These are phyloP conservation scores for Paspalum notatum DNA, from an alignment of 176 grass and related monocot genomes.

Conservation along the genomic window DNA sequence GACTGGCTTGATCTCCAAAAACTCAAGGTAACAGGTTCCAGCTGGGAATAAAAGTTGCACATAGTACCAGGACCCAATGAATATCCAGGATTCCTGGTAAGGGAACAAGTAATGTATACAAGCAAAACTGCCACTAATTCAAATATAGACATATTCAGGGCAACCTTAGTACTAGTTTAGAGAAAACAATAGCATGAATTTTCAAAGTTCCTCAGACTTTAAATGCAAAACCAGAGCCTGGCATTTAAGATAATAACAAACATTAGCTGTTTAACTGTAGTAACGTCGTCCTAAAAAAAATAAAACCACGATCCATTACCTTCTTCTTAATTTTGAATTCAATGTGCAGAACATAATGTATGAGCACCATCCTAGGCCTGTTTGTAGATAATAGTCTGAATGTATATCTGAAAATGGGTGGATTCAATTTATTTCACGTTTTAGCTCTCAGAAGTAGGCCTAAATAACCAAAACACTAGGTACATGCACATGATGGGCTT, in stretches of 20 bases:
- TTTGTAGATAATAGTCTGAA: background rate
- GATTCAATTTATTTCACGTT: conserved; percentile 8
- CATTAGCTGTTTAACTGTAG: background rate
- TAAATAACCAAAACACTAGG: conserved; percentile 21
- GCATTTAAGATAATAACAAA: conserved; percentile 17
- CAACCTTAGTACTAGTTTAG: conserved; percentile 7
- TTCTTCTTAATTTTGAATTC: conserved; percentile 19
- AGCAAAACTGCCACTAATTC: background rate
- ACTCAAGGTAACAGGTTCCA: conserved; percentile 26
- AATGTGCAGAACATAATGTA: conserved; percentile 1
- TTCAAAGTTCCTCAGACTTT: conserved; percentile 3
- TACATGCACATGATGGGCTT: background rate
- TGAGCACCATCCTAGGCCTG: conserved; percentile 3
- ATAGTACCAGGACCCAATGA: background rate
- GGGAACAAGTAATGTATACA: conserved; percentile 22
- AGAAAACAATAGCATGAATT: background rate
- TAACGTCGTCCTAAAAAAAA: background rate
- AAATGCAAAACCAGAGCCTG: conserved; percentile 22
- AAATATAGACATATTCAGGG: background rate
- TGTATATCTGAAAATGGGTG: conserved; percentile 16
- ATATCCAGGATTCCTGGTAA: conserved; percentile 19
- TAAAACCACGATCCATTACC: conserved; percentile 1
- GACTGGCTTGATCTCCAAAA: conserved; percentile 2
- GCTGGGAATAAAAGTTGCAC: background rate
- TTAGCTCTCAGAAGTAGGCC: background rate